Evolutionary conservation across 306 rosid species (phyloP).

Genomic region (Gynostemma pentaphyllum): DNA sequence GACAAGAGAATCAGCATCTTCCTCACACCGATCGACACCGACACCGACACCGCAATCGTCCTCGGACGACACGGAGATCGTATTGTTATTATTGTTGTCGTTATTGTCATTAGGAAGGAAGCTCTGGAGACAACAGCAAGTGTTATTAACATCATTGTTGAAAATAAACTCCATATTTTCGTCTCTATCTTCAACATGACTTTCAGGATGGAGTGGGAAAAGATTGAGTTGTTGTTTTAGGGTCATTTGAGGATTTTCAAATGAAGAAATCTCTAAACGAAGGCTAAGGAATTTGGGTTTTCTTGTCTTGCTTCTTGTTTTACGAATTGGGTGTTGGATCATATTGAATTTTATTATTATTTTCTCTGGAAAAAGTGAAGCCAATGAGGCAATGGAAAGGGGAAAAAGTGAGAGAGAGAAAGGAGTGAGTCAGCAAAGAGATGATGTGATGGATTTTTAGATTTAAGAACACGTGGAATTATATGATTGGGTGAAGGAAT

Average conservation of each 20-base stretch:
- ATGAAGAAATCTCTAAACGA: slow-evolving; percentile 23
- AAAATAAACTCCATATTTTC: slow-evolving; percentile 61
- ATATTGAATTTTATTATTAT: too few species aligned
- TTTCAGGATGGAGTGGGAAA: slow-evolving; percentile 55
- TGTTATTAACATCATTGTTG: slow-evolving; percentile 36
- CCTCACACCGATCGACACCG: slow-evolving; percentile 20
- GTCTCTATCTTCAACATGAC: slow-evolving; percentile 21
- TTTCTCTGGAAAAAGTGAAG: slow-evolving; percentile 2
- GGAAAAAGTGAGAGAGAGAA: slow-evolving; percentile 1
- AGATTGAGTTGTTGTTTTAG: slow-evolving; percentile 30
- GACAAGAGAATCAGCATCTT: slow-evolving; percentile 24
- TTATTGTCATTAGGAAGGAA: slow-evolving; percentile 14
- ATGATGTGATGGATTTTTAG: slow-evolving; percentile 30
- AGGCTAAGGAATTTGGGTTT: slow-evolving; percentile 71
- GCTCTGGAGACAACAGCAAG: slow-evolving; percentile 39
- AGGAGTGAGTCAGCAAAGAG: neutral
- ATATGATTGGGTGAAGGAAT: slow-evolving; percentile 14
- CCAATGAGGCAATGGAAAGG: neutral
- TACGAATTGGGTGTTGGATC: slow-evolving; percentile 17
- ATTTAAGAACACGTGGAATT: slow-evolving; percentile 24
- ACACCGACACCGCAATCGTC: too few species aligned
- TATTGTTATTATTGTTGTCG: too few species aligned
- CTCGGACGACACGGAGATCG: too few species aligned
- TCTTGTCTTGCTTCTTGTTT: slow-evolving; percentile 36
- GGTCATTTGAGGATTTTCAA: neutral